Evolutionary conservation across 306 rosid species (phyloP), one percentile per base, ranked within the genome.

Genomic region (Rosa persica): DNA sequence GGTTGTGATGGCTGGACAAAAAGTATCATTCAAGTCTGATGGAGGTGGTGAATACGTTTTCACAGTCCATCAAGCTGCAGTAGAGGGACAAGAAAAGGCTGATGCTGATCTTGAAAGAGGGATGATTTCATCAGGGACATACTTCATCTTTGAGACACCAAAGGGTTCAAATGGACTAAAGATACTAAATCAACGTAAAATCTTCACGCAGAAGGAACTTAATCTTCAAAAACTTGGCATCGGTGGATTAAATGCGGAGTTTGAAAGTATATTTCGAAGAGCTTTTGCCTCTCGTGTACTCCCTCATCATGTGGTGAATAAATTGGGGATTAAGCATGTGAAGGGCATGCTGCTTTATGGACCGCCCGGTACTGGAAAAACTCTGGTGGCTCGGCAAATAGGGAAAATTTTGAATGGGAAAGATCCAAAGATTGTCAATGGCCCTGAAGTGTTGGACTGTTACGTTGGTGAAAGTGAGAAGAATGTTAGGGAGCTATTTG

Each of bases 321-420:
- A 93, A 88, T 84, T 96, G 86, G 99, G 98, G 80, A 91, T 96
- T 83, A 91, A 93, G 85, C 99, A 93, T 80, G 99, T 95, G 72
- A 95, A 95, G 81, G 99, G 99, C 27, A 95, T 93, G 98, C 88
- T 95, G 79, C 96, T 95, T 73, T 87, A 80, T 90, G 99, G 99
- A 60, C 99, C 98, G 38, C 98, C 99, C 84, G 99, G 99, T 73
- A 95, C 98, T 75, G 98, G 98, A 62, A 95, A 95, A 85, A 95
- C 99, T 78, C 96, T 95, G 70, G 91, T 96, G 89, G 99, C 99
- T 68, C 97, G 98, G 66, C 99, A 96, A 93, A 96, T 96, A 81
- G 99, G 99, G 78, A 93, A 91, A 84, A 75, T 91, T 85, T 80
- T 96, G 90, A 86, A 96, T 60, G 98, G 99, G 79, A 93, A 83